Evolutionary conservation across 306 rosid genomes (phyloP), one percentile per base, ranked within the genome.

Genomic region (Vicia sativa): DNA sequence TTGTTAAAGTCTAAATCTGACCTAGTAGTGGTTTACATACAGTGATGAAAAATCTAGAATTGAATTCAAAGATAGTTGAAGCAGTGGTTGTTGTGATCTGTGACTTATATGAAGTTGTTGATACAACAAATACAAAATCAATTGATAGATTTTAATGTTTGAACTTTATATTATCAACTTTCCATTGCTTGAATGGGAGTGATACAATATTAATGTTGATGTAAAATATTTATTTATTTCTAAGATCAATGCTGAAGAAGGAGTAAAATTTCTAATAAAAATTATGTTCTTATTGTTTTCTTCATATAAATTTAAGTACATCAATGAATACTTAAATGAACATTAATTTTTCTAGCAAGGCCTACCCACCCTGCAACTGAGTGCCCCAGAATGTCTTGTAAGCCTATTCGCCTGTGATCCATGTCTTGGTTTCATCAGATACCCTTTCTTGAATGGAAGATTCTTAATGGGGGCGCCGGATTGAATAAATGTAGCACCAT

Each of bases 401-500:
- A 91, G 77, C 39, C 81, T 68, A 1, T 16, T 41, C n/a, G 83
- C 97, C 0, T 25, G 38, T 0, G 65, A 18, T 1, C 96, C 97
- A 1, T 55, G 75, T 55, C 79, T 82, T 31, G 82, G 75, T 5
- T 76, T 75, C 76, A 92, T 79, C 44, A 92, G 6, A 4, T 37
- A 67, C 2, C 48, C 65, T 42, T 56, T 79, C 0, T 68, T 35
- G 69, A 13, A 59, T 12, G 80, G 78, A 4, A 49, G 5, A 0
- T 50, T 50, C 0, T 28, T n/a, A 5, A 25, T 3, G 0, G 63
- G 86, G 9, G 37, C 2, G 0, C 95, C 96, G 0, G 96, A 81
- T 12, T 65, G 13, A 9, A 55, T 4, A 52, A 89, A 92, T 52
- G 18, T 75, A 1, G 95, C 96, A 23, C 97, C 97, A 15, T 92